phyloP scores from a whole-genome alignment of 805 yeast genomes.

The Metschnikowia lachancei region DNA sequence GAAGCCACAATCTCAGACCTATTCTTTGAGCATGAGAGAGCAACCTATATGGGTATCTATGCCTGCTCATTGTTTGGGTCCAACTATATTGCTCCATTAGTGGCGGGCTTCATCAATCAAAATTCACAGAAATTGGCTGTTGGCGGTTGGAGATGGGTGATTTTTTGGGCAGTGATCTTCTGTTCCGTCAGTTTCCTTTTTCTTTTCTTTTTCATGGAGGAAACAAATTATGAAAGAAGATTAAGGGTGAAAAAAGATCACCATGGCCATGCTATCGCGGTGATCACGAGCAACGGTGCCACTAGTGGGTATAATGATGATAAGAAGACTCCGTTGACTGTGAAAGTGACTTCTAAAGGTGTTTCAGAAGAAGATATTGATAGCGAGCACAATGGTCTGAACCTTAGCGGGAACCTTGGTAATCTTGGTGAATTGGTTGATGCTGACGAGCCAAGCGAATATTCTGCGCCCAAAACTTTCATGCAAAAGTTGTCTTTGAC shows the following conservation, averaged over 20 bases:
- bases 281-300: constrained; percentile 12
- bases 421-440: constrained; percentile 12
- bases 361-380: constrained; percentile 5
- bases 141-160: constrained; percentile 20
- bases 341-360: constrained; percentile 3
- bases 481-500: constrained; percentile 16
- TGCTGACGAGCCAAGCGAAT: constrained; percentile 4
- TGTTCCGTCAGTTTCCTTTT: constrained; percentile 12
- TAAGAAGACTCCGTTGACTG: background rate
- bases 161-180: constrained; percentile 17
- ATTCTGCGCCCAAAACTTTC: constrained; percentile 14
- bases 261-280: constrained; percentile 10
- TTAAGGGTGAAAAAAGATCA: constrained; percentile 11
- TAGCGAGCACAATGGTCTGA: constrained; percentile 7
- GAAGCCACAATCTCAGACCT: constrained; percentile 50
- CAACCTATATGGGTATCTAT: constrained; percentile 19
- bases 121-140: constrained; percentile 8
- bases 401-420: constrained; percentile 5
- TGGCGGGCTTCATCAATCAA: constrained; percentile 22
- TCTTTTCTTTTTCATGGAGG: constrained; percentile 19
- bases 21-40: constrained; percentile 48
- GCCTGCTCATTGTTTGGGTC: constrained; percentile 26
- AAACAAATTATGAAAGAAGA: constrained; percentile 17
- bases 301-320: background rate
- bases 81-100: constrained; percentile 18